phyloP scores from a whole-genome alignment of 495 filamentous ascomycete genomes.

The Lasiosphaeria miniovina region DNA sequence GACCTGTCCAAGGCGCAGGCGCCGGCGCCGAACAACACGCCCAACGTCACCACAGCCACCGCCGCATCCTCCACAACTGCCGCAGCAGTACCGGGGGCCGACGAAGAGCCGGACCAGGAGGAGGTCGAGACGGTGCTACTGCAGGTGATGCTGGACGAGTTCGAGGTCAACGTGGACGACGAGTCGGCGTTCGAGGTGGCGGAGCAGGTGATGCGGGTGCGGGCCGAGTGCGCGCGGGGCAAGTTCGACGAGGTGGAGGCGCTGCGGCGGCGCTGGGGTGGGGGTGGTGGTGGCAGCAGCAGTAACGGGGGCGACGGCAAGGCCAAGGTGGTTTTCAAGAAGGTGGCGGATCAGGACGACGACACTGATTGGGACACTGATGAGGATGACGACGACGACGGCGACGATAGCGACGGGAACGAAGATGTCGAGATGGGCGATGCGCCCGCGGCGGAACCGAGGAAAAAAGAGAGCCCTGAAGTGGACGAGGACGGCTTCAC shows the following conservation, averaged over 20 bases:
- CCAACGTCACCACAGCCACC: constrained; percentile 2
- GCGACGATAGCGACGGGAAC: constrained; percentile 53
- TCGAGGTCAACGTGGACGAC: constrained; percentile 87
- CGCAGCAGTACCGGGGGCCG: constrained; percentile 2
- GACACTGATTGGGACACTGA: constrained; percentile 57
- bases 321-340: constrained; percentile 53
- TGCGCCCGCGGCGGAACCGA: constrained; percentile 58
- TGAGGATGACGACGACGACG: constrained; percentile 44
- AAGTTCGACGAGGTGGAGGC: constrained; percentile 65
- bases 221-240: constrained; percentile 57
- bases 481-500: constrained; percentile 94
- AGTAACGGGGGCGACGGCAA: constrained; percentile 24
- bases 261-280: constrained; percentile 46
- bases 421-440: constrained; percentile 75
- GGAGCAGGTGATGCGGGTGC: constrained; percentile 63
- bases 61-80: constrained; percentile 5
- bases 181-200: constrained; percentile 76
- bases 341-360: constrained; percentile 57
- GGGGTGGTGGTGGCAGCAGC: not conserved
- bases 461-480: constrained; percentile 69
- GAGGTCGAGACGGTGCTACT: constrained; percentile 80
- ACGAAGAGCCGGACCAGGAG: constrained; percentile 66
- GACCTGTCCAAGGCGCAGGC: constrained; percentile 46
- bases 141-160: constrained; percentile 93
- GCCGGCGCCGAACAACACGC: constrained; percentile 18